These are phyloP conservation scores for Heterobasidion annosum DNA, from an alignment of 1,284 basidiomycete species.

Conservation along the genomic window DNA sequence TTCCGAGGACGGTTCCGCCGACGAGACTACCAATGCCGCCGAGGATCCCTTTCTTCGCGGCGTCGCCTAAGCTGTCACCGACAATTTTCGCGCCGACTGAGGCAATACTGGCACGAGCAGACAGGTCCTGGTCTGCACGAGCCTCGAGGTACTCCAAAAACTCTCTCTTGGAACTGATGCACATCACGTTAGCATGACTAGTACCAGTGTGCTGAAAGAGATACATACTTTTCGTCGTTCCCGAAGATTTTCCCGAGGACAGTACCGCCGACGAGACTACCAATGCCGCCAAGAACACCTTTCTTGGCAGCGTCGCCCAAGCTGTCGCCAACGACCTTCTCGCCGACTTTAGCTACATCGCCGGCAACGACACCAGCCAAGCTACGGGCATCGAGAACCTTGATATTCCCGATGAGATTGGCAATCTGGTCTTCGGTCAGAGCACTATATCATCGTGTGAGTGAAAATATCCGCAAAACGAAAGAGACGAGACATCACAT, in stretches of 20 bases:
- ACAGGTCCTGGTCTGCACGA: not conserved
- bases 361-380: not conserved
- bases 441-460: no score
- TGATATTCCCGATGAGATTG: no score
- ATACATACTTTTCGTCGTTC: not conserved
- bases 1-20: not conserved
- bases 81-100: not conserved
- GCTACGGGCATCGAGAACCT: not conserved
- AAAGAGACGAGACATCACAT: no score
- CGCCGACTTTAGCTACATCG: not conserved
- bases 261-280: not conserved
- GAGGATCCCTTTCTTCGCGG: not conserved
- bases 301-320: not conserved
- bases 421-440: no score
- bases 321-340: not conserved
- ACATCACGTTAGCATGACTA: not conserved
- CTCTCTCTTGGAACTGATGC: not conserved
- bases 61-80: not conserved
- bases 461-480: no score
- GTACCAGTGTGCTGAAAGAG: not conserved
- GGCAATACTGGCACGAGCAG: not conserved
- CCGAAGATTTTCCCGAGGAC: not conserved
- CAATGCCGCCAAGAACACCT: not conserved
- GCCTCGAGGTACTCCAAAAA: not conserved
- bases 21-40: not conserved